Percentiles rank a stretch among this genome's conserved stretches.
phyloP scores from a whole-genome alignment of 805 yeast species.

The Candida suzukii region DNA sequence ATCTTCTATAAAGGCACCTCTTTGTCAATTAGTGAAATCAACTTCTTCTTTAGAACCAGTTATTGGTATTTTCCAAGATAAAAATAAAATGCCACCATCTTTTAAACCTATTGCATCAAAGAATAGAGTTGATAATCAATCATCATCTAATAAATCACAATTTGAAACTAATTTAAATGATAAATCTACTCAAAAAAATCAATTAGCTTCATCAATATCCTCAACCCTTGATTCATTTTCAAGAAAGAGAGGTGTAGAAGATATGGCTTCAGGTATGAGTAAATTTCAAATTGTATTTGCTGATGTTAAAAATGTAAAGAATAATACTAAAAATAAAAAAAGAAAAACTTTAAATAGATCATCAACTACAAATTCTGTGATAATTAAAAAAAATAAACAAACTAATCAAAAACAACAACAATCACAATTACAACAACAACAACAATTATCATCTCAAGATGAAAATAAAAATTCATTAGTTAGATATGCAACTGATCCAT shows the following conservation, averaged over 20 bases:
- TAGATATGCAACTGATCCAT: slow-evolving; percentile 1
- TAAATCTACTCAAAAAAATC: background rate
- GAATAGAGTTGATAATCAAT: too few species aligned
- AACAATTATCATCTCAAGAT: background rate
- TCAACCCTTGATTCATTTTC: background rate
- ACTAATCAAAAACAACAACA: background rate
- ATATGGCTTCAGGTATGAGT: slow-evolving; percentile 27
- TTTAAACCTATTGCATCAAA: background rate
- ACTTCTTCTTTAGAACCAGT: slow-evolving; percentile 23
- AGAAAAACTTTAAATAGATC: slow-evolving; percentile 11
- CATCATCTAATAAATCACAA: background rate
- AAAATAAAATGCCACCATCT: background rate
- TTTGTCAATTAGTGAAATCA: slow-evolving; percentile 20
- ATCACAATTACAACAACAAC: slow-evolving; percentile 3
- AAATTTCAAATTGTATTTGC: slow-evolving; percentile 41
- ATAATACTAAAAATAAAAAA: slow-evolving; percentile 6
- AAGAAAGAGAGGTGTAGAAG: background rate
- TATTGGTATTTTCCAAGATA: slow-evolving; percentile 24
- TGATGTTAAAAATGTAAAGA: slow-evolving; percentile 27
- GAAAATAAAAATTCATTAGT: background rate
- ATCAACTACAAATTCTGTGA: slow-evolving; percentile 9
- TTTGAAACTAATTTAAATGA: background rate
- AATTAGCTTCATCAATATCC: background rate
- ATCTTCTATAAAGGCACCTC: slow-evolving; percentile 16
- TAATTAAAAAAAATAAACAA: background rate